These are phyloP conservation scores for Phaeodactylum tricornutum DNA, from an alignment of 108 stramenopile species.

Conservation along the genomic window DNA sequence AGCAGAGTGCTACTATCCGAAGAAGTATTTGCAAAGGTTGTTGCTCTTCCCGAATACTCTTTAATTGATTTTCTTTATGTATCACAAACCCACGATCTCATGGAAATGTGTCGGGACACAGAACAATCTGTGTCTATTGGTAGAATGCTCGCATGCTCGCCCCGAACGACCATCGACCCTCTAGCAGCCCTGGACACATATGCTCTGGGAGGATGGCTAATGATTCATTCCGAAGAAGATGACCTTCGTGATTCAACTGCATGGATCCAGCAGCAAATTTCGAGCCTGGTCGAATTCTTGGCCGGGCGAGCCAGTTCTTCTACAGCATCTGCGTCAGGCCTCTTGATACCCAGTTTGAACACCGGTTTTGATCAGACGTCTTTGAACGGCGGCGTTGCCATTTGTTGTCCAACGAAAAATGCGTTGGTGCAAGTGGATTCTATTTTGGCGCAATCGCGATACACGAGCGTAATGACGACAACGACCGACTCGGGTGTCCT, in stretches of 20 bases:
- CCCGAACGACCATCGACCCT: neutral
- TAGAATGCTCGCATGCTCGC: neutral
- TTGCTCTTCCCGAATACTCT: neutral
- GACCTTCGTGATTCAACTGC: neutral
- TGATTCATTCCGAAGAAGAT: too few relatives aligned
- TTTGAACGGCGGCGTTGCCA: constrained; percentile 25
- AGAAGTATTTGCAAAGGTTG: constrained; percentile 1
- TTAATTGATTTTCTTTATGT: neutral
- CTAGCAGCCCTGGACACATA: neutral
- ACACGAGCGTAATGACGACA: constrained; percentile 4
- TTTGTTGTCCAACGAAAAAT: constrained; percentile 18
- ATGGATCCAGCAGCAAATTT: neutral
- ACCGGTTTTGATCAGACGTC: too few relatives aligned
- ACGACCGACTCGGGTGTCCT: constrained; percentile 31
- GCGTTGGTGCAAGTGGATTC: constrained; percentile 15
- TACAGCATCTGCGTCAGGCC: too few relatives aligned
- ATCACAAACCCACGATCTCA: neutral
- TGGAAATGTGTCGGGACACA: neutral
- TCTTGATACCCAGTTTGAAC: too few relatives aligned
- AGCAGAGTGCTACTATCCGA: constrained; percentile 4
- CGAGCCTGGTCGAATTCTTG: neutral
- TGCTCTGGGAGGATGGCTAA: neutral
- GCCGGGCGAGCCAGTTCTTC: too few relatives aligned
- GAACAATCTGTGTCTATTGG: constrained; percentile 2
- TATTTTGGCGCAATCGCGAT: constrained; percentile 1